phyloP scores from a whole-genome alignment of 345 rosid genomes.

The Mangifera indica region DNA sequence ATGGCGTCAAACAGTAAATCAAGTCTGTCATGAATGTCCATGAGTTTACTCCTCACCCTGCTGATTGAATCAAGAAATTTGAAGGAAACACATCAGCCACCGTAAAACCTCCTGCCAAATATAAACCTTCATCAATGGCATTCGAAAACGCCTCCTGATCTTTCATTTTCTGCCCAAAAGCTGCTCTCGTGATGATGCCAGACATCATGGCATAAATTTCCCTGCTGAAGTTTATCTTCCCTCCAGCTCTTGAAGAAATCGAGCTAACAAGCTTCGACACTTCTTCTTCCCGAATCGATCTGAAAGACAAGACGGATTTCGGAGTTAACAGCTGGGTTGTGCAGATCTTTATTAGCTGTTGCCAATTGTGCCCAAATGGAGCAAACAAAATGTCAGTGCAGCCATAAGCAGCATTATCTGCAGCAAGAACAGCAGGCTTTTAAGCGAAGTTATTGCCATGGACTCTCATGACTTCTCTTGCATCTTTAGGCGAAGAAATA shows the following conservation, averaged over 20 bases:
- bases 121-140: no score
- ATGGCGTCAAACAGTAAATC: constrained; percentile 33
- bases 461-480: constrained; percentile 27
- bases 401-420: background rate
- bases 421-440: background rate
- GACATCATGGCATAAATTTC: background rate
- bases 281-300: constrained; percentile 15
- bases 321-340: background rate
- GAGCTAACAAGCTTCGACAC: background rate
- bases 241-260: background rate
- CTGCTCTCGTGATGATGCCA: constrained; percentile 9
- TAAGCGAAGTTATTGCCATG: constrained; percentile 22
- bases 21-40: constrained; percentile 17
- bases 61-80: constrained; percentile 19
- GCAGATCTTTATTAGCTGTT: background rate
- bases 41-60: constrained; percentile 19
- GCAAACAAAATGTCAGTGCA: background rate
- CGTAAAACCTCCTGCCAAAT: background rate
- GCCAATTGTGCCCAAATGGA: constrained; percentile 5
- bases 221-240: background rate
- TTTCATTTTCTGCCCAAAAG: background rate
- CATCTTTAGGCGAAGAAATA: constrained; percentile 30
- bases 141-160: no score
- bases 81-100: constrained; percentile 36
- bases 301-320: background rate